Evolutionary conservation across 768 basidiomycete genomes (phyloP), one percentile per base, ranked within the genome.

Genomic region (Serendipita vermifera): DNA sequence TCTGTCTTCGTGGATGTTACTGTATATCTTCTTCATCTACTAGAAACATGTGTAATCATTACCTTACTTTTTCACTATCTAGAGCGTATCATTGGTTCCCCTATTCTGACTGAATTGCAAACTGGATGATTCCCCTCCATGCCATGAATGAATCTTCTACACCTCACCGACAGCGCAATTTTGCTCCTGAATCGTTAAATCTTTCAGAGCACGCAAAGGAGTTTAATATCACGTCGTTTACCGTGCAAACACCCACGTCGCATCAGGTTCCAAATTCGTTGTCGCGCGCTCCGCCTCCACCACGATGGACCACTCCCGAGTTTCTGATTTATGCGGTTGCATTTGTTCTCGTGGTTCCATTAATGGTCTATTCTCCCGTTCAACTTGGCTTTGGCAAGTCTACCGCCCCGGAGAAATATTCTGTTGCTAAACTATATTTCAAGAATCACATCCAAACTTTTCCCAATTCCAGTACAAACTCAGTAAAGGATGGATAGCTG

Each of bases 221-320:
- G 5, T 56, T 38, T 15, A 57, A n/a, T 26, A n/a, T 38, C 15
- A 31, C 20, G 38, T 51, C 46, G 5, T n/a, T 51, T 22, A 51
- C 46, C 24, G 46, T 51, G 9, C 46, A 51, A 29, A 51, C 46
- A 31, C 46, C 46, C 26, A 51, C 46, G 24, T 51, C 46, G 15
- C 9, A 51, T 9, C 46, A 51, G 32, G 46, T 31, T 51, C 46
- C 46, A 35, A 31, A 15, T 5, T 22, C 46, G 9, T 22, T 51
- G 17, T 27, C 46, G 9, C 46, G 46, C 24, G 59, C 60, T 32
- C 59, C 63, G 22, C 67, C 71, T 2, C 72, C 73, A 2, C 62
- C 85, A 22, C 71, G 87, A 69, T 97, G 93, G 94, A 71, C 67
- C 38, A 85, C 87, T 0, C 66, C 71, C 7, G 96, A 98, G 66